Percentiles rank a stretch among this genome's conserved stretches.
phyloP scores from a whole-genome alignment of 1,139 yeast species.

The Hansenula sp. region DNA sequence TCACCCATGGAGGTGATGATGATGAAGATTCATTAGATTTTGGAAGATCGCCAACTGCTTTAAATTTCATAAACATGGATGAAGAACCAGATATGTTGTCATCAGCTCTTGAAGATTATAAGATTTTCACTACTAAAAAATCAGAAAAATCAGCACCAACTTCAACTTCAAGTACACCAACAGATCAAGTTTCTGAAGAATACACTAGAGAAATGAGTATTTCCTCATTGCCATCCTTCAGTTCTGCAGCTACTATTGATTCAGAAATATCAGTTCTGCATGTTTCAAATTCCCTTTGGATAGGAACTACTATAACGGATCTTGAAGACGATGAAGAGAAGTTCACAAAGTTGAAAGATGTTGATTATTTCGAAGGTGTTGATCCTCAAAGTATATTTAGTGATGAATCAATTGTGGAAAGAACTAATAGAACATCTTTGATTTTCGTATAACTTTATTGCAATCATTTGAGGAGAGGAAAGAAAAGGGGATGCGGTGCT shows the following conservation, averaged over 20 bases:
- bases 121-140: constrained; percentile 13
- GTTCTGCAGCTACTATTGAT: constrained; percentile 4
- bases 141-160: constrained; percentile 2
- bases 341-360: neutral
- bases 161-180: neutral
- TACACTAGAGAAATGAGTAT: neutral
- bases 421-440: constrained; percentile 17
- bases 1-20: neutral
- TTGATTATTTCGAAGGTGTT: constrained; percentile 11
- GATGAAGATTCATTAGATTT: neutral
- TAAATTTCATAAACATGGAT: neutral
- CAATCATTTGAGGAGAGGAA: neutral
- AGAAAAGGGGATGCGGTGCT: constrained; percentile 13
- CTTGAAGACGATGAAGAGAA: constrained; percentile 1
- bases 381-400: constrained; percentile 12
- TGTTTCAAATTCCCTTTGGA: constrained; percentile 20
- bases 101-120: constrained; percentile 19
- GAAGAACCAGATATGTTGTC: constrained; percentile 7
- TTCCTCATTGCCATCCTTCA: constrained; percentile 13
- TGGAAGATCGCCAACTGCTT: neutral
- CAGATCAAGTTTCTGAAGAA: neutral
- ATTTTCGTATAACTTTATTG: constrained; percentile 8
- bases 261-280: constrained; percentile 14
- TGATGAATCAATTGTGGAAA: constrained; percentile 3
- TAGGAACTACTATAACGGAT: constrained; percentile 15